Evolutionary conservation across 129 eudicot species (phyloP), one percentile per base, ranked within the genome.

Genomic region (Tagetes erecta): DNA sequence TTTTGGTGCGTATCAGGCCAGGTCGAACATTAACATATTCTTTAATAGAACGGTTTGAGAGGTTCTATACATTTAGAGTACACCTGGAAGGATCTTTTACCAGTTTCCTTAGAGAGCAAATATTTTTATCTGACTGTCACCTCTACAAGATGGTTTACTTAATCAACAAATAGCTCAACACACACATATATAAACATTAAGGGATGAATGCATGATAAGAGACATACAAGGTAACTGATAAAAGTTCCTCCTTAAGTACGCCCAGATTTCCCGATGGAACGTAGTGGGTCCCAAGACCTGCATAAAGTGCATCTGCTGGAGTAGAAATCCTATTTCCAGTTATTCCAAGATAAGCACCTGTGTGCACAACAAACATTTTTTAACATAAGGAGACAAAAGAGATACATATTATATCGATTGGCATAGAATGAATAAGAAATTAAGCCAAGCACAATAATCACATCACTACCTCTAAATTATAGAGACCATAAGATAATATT

Each of bases 261-360:
- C 86, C 91, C 85, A 94, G 75, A 74, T 83, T 85, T 56, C 80
- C 96, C 50, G 97, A 90, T 47, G 86, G 91, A 37, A 94, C 88
- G 71, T 84, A 94, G 64, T 94, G 98, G 33, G 98, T 86, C 59
- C 97, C 98, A 33, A 94, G 92, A 52, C 98, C 97, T 64, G 79
- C 98, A 70, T 72, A 94, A 60, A 94, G 87, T 72, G 96, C 98
- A 80, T 94, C 98, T 40, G 96, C 93, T 71, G 97, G 93, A 7
- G 86, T 88, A 67, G 98, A 83, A 14, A 94, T 79, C 79, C 96
- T 86, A 84, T 75, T 90, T 59, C 98, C 98, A 2, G 97, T 94
- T 85, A 94, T 76, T 80, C 97, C 98, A 83, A 94, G 97, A 77
- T 88, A 94, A 41, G 97, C 86, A 83, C 98, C 98, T 94, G 88